These are phyloP conservation scores for Zygosaccharomyces kombuchaensis DNA, from an alignment of 805 yeast species.

Conservation along the genomic window DNA sequence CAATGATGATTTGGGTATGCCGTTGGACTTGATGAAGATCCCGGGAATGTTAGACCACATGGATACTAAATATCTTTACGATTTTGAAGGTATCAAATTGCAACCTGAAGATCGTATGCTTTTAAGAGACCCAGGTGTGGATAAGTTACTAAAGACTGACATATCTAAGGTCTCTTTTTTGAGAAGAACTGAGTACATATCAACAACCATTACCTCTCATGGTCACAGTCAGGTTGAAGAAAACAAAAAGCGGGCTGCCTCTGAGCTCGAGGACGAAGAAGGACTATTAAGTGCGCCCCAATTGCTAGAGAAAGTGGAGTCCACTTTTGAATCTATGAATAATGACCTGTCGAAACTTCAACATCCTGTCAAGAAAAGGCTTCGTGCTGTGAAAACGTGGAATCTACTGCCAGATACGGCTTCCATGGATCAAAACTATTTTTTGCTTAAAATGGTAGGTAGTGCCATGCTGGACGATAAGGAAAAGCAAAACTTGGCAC, in stretches of 20 bases:
- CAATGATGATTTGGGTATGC: slow-evolving; percentile 68
- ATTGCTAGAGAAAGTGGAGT: slow-evolving; percentile 51
- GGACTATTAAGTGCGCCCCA: slow-evolving; percentile 26
- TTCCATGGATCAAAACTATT: slow-evolving; percentile 75
- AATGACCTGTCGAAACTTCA: slow-evolving; percentile 43
- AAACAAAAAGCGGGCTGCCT: slow-evolving; percentile 31
- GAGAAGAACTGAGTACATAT: slow-evolving; percentile 90
- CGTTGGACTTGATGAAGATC: slow-evolving; percentile 61
- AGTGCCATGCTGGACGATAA: slow-evolving; percentile 42
- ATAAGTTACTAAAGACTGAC: slow-evolving; percentile 35
- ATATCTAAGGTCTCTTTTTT: slow-evolving; percentile 61
- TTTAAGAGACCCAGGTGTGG: slow-evolving; percentile 70
- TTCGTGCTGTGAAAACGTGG: slow-evolving; percentile 75
- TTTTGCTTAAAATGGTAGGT: slow-evolving; percentile 57
- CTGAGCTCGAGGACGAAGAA: slow-evolving; percentile 23
- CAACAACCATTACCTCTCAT: slow-evolving; percentile 48
- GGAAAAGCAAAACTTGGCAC: slow-evolving; percentile 34
- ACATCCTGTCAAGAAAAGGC: slow-evolving; percentile 75
- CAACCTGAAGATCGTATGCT: slow-evolving; percentile 76
- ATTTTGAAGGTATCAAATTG: slow-evolving; percentile 43
- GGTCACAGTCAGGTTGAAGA: slow-evolving; percentile 21
- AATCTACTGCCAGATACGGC: slow-evolving; percentile 85
- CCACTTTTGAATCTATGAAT: slow-evolving; percentile 64
- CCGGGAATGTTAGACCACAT: slow-evolving; percentile 65
- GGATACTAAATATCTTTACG: slow-evolving; percentile 44